Percentiles rank a stretch among this genome's conserved stretches.
These are phyloP conservation scores for Osmozyma mogii DNA, from an alignment of 805 yeast genomes.

Conservation along the genomic window DNA sequence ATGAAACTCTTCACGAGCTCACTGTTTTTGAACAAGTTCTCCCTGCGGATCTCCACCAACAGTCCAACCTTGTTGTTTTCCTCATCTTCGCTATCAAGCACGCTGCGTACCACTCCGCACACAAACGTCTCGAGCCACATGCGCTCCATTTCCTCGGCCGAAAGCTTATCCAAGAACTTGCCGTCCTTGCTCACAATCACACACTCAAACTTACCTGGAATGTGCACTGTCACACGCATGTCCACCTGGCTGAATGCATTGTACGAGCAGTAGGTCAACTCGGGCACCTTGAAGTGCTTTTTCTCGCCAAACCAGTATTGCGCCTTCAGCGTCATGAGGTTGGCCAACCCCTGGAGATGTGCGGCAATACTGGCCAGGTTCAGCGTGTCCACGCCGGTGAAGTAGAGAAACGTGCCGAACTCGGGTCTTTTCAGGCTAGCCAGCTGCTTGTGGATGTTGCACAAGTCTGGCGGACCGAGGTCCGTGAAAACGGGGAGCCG, in stretches of 20 bases:
- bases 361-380: slow-evolving; percentile 76
- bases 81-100: slow-evolving; percentile 65
- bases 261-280: slow-evolving; percentile 61
- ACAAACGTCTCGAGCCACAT: slow-evolving; percentile 48
- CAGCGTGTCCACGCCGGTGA: slow-evolving; percentile 69
- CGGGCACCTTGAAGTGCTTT: slow-evolving; percentile 62
- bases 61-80: slow-evolving; percentile 45
- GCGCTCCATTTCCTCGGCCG: slow-evolving; percentile 45
- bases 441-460: slow-evolving; percentile 39
- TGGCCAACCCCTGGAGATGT: slow-evolving; percentile 59
- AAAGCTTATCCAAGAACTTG: slow-evolving; percentile 43
- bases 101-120: slow-evolving; percentile 66
- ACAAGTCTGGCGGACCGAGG: slow-evolving; percentile 66
- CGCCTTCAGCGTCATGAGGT: slow-evolving; percentile 45
- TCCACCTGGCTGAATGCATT: slow-evolving; percentile 56
- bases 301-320: slow-evolving; percentile 79
- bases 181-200: slow-evolving; percentile 44
- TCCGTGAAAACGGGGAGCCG: slow-evolving; percentile 53
- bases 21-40: slow-evolving; percentile 60
- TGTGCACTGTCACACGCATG: slow-evolving; percentile 61
- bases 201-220: slow-evolving; percentile 68
- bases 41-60: slow-evolving; percentile 75
- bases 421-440: slow-evolving; percentile 39
- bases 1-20: slow-evolving; percentile 40
- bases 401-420: slow-evolving; percentile 66